Evolutionary conservation across 371 early-diverging fungal species (phyloP).

Genomic region (Batrachochytrium dendrobatidis): DNA sequence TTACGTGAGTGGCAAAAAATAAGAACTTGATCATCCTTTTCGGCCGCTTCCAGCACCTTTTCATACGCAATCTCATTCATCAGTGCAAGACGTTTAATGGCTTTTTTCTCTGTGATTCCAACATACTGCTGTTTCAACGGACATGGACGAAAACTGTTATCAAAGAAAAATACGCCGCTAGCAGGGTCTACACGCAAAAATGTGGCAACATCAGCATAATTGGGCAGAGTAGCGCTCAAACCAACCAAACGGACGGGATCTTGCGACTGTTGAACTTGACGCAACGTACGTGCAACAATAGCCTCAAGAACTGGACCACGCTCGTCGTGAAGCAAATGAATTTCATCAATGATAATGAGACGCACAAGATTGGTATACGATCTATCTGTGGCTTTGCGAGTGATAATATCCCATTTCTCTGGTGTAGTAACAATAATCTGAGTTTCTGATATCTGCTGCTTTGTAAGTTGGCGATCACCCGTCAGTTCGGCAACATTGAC

Average conservation of each 20-base stretch:
- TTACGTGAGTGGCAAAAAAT: conserved; percentile 98
- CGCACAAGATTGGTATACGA: conserved; percentile 87
- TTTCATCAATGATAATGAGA: conserved; percentile 98
- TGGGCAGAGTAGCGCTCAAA: conserved; percentile 98
- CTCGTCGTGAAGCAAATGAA: conserved; percentile 98
- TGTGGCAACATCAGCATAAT: conserved; percentile 93
- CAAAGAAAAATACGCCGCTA: conserved; percentile 89
- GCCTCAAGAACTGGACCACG: conserved; percentile 98
- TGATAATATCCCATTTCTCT: conserved; percentile 99
- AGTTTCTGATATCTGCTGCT: conserved; percentile 88
- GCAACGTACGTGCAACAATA: conserved; percentile 89
- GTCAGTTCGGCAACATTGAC: conserved; percentile 94
- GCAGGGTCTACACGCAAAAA: conserved; percentile 87
- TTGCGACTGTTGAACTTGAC: conserved; percentile 85
- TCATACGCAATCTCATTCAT: conserved; percentile 95
- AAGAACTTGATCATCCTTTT: conserved; percentile 72
- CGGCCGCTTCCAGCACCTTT: conserved; percentile 84
- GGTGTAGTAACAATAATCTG: conserved; percentile 99
- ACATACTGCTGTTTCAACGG: conserved; percentile 93
- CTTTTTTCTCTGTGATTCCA: conserved; percentile 93
- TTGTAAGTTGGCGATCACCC: conserved; percentile 95
- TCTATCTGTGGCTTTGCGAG: conserved; percentile 91
- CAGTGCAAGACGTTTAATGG: conserved; percentile 83
- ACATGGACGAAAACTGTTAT: conserved; percentile 85
- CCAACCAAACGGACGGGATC: conserved; percentile 93